phyloP scores from a whole-genome alignment of 176 grass and related monocot genomes.

The Zea mays region Zm-B73-REFERENCE-NAM-5.0 NC_050100.1:151544001-151544500 shows the following conservation, averaged over 20 bases:
- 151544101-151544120: slow-evolving; percentile 47
- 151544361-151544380: neutral
- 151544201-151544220: neutral
- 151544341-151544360: neutral
- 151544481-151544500: too few species aligned
- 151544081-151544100: slow-evolving; percentile 60
- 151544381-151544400: slow-evolving; percentile 2
- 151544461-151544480: too few species aligned
- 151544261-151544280: neutral
- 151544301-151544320: neutral
- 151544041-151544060: slow-evolving; percentile 65
- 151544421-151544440: too few species aligned
- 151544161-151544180: slow-evolving; percentile 17
- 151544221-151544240: neutral
- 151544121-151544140: slow-evolving; percentile 26
- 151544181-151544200: neutral
- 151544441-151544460: too few species aligned
- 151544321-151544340: neutral
- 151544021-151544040: slow-evolving; percentile 78
- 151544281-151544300: slow-evolving; percentile 21
- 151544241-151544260: neutral
- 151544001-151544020: slow-evolving; percentile 82
- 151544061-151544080: slow-evolving; percentile 75
- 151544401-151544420: neutral
- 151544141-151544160: slow-evolving; percentile 35